These are phyloP conservation scores for Linderniella brevidens DNA, from an alignment of 257 asterid species.

Conservation along the genomic window DNA sequence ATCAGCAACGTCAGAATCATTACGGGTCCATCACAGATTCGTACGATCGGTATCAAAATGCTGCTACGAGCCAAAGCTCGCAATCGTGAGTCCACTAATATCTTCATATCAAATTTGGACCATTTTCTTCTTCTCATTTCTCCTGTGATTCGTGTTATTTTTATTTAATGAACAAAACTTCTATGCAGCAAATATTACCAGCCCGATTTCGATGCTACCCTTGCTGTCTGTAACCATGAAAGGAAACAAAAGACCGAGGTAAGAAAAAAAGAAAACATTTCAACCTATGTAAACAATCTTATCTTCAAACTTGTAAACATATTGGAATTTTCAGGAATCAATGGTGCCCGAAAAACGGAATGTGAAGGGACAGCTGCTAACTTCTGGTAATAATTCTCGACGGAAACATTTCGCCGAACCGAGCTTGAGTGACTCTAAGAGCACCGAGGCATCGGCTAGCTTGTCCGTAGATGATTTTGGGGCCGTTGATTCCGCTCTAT, in stretches of 20 bases:
- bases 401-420: constrained; percentile 54
- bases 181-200: constrained; percentile 59
- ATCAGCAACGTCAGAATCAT: constrained; percentile 91
- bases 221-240: constrained; percentile 77
- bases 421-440: constrained; percentile 32
- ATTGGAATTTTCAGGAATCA: too few species aligned
- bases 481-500: constrained; percentile 34
- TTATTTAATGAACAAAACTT: background rate
- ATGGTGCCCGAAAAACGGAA: constrained; percentile 10
- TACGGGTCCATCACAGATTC: constrained; percentile 66
- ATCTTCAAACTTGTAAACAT: too few species aligned
- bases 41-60: constrained; percentile 42
- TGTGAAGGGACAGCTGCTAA: constrained; percentile 32
- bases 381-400: constrained; percentile 37
- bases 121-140: too few species aligned
- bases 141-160: too few species aligned
- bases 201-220: constrained; percentile 88
- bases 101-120: too few species aligned
- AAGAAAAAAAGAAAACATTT: too few species aligned
- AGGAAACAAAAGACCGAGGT: constrained; percentile 83
- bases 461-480: constrained; percentile 37
- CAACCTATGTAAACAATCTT: too few species aligned
- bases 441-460: constrained; percentile 45
- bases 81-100: constrained; percentile 37
- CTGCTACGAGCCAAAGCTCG: constrained; percentile 26